These are phyloP conservation scores for Trichothecium roseum DNA, from an alignment of 2,329 filamentous ascomycete species.

Conservation along the genomic window DNA sequence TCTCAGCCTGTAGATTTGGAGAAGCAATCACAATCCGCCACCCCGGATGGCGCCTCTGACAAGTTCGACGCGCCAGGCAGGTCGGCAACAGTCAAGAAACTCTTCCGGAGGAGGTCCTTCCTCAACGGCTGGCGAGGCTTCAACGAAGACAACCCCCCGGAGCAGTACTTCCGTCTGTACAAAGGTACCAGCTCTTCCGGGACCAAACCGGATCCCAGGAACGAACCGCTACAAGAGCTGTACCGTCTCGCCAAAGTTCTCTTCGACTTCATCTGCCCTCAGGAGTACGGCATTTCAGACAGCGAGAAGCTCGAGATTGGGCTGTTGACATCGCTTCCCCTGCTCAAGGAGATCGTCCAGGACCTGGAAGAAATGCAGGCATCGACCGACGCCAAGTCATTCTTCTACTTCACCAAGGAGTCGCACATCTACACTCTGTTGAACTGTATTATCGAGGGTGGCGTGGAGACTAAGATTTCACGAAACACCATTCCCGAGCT, in stretches of 20 bases:
- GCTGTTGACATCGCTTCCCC: conserved; percentile 79
- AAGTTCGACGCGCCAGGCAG: conserved; percentile 11
- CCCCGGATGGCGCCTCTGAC: background rate
- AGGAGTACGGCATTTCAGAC: conserved; percentile 95
- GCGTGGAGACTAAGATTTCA: conserved; percentile 92
- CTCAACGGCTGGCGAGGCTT: conserved; percentile 40
- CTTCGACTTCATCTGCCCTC: conserved; percentile 96
- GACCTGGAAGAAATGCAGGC: conserved; percentile 97
- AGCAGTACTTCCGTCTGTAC: conserved; percentile 85
- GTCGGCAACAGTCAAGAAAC: conserved; percentile 11
- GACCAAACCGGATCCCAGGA: conserved; percentile 70
- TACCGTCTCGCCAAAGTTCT: conserved; percentile 90
- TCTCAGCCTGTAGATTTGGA: too few species aligned
- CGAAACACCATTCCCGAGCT: conserved; percentile 92
- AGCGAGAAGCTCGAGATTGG: conserved; percentile 98
- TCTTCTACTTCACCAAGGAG: conserved; percentile 99
- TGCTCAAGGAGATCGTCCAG: conserved; percentile 93
- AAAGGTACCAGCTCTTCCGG: conserved; percentile 58
- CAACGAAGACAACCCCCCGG: conserved; percentile 46
- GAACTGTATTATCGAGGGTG: conserved; percentile 95
- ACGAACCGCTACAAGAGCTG: conserved; percentile 82
- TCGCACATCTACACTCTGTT: conserved; percentile 97
- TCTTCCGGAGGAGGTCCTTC: conserved; percentile 53
- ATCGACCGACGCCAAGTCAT: conserved; percentile 84
- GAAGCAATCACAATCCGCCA: too few species aligned